A percentile compares a stretch with the other conserved stretches of the same genome.
Conservation (phyloP, 768 basidiomycete genomes). For the Amanita phalloides region DNA sequence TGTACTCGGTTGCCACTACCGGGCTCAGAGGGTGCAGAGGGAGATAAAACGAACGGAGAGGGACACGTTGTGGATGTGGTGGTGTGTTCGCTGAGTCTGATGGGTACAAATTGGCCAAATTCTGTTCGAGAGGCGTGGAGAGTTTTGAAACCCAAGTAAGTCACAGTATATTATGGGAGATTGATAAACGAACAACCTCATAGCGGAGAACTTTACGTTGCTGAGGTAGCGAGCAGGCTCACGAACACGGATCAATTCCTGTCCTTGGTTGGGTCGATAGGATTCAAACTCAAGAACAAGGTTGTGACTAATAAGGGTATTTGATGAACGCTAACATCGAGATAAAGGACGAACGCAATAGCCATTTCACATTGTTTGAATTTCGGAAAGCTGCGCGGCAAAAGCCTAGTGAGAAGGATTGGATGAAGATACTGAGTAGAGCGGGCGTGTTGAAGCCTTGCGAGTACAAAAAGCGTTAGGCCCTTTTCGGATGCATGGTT, state of each 20-base stretch:
- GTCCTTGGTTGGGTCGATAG: constrained; percentile 50
- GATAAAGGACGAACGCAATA: constrained; percentile 65
- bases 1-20: constrained; percentile 75
- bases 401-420: constrained; percentile 44
- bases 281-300: constrained; percentile 64
- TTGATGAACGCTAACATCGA: not conserved
- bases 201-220: constrained; percentile 77
- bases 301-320: constrained; percentile 23
- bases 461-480: constrained; percentile 76
- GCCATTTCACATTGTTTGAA: constrained; percentile 79
- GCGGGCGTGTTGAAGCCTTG: constrained; percentile 70
- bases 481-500: no score
- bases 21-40: constrained; percentile 47
- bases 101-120: constrained; percentile 95
- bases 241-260: constrained; percentile 56
- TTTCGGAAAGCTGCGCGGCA: constrained; percentile 53
- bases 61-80: constrained; percentile 84
- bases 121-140: constrained; percentile 87
- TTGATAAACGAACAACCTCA: not conserved
- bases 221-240: constrained; percentile 86
- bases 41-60: constrained; percentile 32
- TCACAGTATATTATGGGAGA: constrained; percentile 7
- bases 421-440: constrained; percentile 41
- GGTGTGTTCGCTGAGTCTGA: constrained; percentile 90
- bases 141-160: constrained; percentile 74